Percentiles rank a stretch among this genome's conserved stretches.
Evolutionary conservation across 2,329 filamentous ascomycete species (phyloP).

Genomic region (Fusarium haematococcum): DNA sequence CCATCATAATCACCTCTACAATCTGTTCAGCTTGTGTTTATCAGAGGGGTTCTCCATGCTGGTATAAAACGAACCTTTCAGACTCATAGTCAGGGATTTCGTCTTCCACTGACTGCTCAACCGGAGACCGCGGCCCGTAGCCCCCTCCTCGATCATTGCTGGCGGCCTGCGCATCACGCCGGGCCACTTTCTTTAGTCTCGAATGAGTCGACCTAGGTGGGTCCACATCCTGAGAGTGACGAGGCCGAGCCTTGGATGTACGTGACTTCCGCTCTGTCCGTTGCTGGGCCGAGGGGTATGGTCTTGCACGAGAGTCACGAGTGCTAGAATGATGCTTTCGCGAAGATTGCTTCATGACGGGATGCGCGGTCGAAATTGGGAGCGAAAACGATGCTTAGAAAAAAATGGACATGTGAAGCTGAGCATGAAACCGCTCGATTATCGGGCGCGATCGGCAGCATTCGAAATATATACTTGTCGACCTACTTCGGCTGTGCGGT

Average conservation of each 20-base stretch:
- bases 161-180: background rate
- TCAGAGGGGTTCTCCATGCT: background rate
- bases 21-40: background rate
- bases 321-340: background rate
- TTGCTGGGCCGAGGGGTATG: background rate
- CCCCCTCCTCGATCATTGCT: background rate
- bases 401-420: background rate
- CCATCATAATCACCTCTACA: background rate
- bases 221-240: background rate
- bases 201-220: background rate
- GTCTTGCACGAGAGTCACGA: background rate
- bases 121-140: background rate
- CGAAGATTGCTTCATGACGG: background rate
- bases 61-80: background rate
- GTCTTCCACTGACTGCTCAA: background rate
- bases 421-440: background rate
- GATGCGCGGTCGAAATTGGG: background rate
- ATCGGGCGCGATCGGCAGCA: background rate
- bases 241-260: background rate
- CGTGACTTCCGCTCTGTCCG: background rate
- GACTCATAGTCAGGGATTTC: background rate
- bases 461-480: background rate
- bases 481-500: background rate
- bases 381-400: background rate
- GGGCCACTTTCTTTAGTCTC: background rate